Base-by-base conservation (phyloP, 2,329 filamentous ascomycete genomes). In the Diaporthe citriasiana region DNA sequence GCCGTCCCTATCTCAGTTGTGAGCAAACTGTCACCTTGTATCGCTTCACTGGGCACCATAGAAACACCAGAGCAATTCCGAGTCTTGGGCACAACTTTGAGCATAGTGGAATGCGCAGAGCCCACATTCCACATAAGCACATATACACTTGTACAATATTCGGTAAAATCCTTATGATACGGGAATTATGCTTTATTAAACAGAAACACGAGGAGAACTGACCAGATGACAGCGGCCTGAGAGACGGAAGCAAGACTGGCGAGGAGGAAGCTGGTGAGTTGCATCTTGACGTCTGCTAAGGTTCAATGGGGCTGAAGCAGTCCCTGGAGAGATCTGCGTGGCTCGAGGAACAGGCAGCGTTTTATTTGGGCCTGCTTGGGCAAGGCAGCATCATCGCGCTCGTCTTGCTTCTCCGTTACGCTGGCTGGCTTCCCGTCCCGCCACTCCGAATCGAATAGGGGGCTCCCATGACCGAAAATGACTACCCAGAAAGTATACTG, bases 171-270 rank as follows among this genome's bases (percentile, higher is more conserved):
- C 47, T 51, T n/a, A 51, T 51, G n/a, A 35, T 10, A 22, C 33
- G 13, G 12, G 27, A 17, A 19, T 25, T n/a, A 19, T 51, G 30
- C 30, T 22, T 1, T 5, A 19, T 30, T n/a, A 1, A 15, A n/a
- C 10, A 25, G 27, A 4, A 22, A 15, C 1, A n/a, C 30, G 17
- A 27, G 22, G 4, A 15, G 13, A 27, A 68, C 63, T 53, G 8
- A 68, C 63, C 63, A 68, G 53, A 63, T 74, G 12, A 75, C 74
- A n/a, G 74, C 74, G n/a, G 71, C 74, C 45, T 57, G 35, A 25
- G 65, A 72, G 30, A 75, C 45, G n/a, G 71, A 65, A 22, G 65
- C 74, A 22, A 75, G 50, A 22, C 68, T 50, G 4, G 70, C 70
- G 56, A 71, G n/a, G 40, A 71, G 56, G 53, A 50, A 57, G 17